A percentile compares a stretch with the other conserved stretches of the same genome.
phyloP scores from a whole-genome alignment of 2,329 filamentous ascomycete species.

The Colletotrichum abscissum region DNA sequence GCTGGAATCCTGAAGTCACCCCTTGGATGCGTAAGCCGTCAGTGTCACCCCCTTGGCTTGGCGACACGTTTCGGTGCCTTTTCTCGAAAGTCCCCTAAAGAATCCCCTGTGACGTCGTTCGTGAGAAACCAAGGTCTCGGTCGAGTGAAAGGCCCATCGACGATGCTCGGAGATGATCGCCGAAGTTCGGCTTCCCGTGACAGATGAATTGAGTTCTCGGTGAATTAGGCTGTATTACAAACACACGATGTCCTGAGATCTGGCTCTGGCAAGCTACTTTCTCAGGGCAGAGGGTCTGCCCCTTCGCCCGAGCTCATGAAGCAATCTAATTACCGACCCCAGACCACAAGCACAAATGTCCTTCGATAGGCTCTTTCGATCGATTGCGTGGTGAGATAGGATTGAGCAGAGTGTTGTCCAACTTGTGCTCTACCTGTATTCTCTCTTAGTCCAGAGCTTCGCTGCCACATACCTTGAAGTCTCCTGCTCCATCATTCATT shows the following conservation, averaged over 20 bases:
- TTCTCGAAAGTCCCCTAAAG: neutral
- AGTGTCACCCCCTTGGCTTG: neutral
- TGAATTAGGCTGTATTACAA: neutral
- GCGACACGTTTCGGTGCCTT: constrained; percentile 3
- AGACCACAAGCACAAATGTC: neutral
- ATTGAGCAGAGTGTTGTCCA: no score
- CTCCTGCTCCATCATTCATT: neutral
- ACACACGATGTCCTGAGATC: neutral
- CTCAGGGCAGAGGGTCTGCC: neutral
- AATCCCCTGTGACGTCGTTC: neutral
- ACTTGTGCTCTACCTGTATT: neutral
- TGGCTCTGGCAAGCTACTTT: neutral
- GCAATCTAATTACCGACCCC: neutral
- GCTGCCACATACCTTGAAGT: neutral
- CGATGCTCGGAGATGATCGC: neutral
- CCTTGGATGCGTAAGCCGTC: neutral
- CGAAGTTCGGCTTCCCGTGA: neutral
- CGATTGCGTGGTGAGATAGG: no score
- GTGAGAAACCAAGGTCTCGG: neutral
- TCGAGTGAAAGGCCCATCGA: neutral
- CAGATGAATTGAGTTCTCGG: neutral
- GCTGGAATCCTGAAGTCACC: constrained; percentile 9
- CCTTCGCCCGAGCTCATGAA: neutral
- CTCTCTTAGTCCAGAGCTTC: neutral
- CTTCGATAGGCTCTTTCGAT: neutral